A percentile compares a stretch with the other conserved stretches of the same genome.
These are phyloP conservation scores for Thalia dealbata DNA, from an alignment of 176 grass and related monocot species.

Conservation along the genomic window DNA sequence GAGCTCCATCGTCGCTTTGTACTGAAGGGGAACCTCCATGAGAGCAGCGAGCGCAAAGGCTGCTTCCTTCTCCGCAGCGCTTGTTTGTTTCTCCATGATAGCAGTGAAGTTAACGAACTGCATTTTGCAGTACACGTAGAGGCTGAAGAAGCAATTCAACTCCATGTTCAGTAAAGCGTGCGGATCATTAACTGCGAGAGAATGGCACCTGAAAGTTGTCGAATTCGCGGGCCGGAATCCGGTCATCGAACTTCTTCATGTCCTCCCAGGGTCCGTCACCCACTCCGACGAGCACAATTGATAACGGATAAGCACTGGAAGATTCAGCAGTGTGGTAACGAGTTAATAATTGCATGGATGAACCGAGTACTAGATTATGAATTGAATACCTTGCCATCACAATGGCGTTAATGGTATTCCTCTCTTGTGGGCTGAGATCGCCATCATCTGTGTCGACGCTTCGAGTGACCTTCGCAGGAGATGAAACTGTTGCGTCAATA, in stretches of 20 bases:
- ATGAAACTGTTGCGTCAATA: background rate
- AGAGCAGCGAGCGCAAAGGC: constrained; percentile 81
- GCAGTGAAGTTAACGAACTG: constrained; percentile 91
- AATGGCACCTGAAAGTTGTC: constrained; percentile 80
- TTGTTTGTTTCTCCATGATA: constrained; percentile 50
- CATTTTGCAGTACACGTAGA: constrained; percentile 1
- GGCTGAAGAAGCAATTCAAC: background rate
- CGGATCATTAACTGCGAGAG: background rate
- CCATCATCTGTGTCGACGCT: constrained; percentile 41
- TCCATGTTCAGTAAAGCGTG: background rate
- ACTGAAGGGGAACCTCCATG: constrained; percentile 92
- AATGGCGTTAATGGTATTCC: constrained; percentile 68
- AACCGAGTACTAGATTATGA: no score
- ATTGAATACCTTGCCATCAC: constrained; percentile 71
- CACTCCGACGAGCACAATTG: constrained; percentile 74
- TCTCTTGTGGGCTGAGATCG: constrained; percentile 80
- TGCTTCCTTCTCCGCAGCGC: constrained; percentile 54
- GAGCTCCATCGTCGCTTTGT: constrained; percentile 85
- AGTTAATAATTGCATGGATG: background rate
- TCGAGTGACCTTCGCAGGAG: constrained; percentile 49
- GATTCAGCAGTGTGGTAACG: background rate
- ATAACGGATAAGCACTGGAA: constrained; percentile 59
- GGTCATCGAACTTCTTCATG: constrained; percentile 86
- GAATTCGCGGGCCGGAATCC: constrained; percentile 61
- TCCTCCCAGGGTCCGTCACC: constrained; percentile 89